phyloP scores from a whole-genome alignment of 441 rosid species.

The Jatropha multifida region DNA sequence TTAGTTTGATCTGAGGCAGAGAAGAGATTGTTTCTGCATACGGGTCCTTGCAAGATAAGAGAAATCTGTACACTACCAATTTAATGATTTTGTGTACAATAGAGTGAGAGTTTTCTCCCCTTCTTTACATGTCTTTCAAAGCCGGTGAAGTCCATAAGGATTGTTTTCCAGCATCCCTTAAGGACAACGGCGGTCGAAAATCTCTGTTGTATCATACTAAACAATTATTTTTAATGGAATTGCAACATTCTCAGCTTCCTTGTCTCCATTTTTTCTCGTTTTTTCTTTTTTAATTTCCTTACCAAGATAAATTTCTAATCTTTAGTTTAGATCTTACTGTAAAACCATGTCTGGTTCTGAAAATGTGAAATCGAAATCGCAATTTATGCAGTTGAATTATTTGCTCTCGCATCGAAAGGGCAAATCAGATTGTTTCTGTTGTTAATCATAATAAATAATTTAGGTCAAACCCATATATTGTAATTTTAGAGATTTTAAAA shows the following conservation, averaged over 20 bases:
- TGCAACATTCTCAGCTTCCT: background rate
- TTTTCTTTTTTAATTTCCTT: background rate
- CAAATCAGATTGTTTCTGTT: too few species aligned
- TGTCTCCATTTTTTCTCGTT: background rate
- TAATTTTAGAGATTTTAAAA: too few species aligned
- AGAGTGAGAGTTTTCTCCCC: background rate
- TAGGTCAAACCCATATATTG: too few species aligned
- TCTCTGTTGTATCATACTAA: constrained; percentile 13
- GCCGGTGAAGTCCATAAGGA: background rate
- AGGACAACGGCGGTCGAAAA: background rate
- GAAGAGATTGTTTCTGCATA: constrained; percentile 25
- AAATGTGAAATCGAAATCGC: too few species aligned
- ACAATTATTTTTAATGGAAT: constrained; percentile 1
- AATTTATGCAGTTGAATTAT: too few species aligned
- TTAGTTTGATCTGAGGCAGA: constrained; percentile 37
- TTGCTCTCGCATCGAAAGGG: too few species aligned
- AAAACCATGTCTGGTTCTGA: too few species aligned
- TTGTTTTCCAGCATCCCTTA: background rate
- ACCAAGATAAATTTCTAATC: too few species aligned
- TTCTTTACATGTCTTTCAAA: background rate
- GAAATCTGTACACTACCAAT: constrained; percentile 32
- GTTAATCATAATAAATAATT: too few species aligned
- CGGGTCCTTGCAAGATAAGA: constrained; percentile 33
- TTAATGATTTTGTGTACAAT: constrained; percentile 53
- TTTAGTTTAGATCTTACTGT: too few species aligned